A percentile compares a stretch with the other conserved stretches of the same genome.
Evolutionary conservation across 2,329 filamentous ascomycete species (phyloP).

Genomic region (Fusarium globosum): DNA sequence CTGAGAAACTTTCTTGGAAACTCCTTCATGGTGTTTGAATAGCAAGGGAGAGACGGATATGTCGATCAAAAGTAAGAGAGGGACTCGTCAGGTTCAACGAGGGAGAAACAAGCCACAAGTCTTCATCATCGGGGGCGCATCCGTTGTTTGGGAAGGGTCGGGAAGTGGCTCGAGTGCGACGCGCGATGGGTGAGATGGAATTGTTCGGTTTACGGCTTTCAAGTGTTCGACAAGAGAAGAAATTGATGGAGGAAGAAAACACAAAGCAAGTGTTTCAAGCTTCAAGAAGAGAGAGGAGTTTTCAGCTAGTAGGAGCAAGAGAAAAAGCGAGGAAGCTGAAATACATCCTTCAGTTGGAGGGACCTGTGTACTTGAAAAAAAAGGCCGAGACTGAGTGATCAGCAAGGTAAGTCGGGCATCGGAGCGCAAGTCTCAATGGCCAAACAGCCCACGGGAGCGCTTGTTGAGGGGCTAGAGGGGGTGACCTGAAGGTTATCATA

Average conservation of each 20-base stretch:
- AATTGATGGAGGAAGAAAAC: neutral
- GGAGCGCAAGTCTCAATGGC: conserved; percentile 31
- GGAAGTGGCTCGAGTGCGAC: conserved; percentile 34
- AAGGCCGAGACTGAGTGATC: conserved; percentile 28
- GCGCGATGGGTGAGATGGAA: conserved; percentile 12
- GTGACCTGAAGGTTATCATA: conserved; percentile 16
- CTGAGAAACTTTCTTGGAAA: conserved; percentile 75
- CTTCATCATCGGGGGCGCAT: conserved; percentile 48
- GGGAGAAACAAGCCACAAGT: conserved; percentile 45
- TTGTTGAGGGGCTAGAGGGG: conserved; percentile 28
- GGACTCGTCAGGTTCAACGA: conserved; percentile 48
- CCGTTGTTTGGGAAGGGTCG: conserved; percentile 26
- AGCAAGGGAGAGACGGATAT: neutral
- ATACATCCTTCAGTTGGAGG: conserved; percentile 10
- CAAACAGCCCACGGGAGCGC: conserved; percentile 27
- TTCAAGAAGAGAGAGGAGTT: neutral
- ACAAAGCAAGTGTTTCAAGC: neutral
- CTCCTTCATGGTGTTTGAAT: conserved; percentile 60
- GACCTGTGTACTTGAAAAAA: conserved; percentile 35
- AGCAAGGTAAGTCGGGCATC: neutral
- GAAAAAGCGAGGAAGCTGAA: conserved; percentile 23
- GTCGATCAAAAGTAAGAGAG: conserved; percentile 13
- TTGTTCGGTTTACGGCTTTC: neutral
- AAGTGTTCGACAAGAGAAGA: neutral
- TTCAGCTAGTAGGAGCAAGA: neutral